phyloP scores from a whole-genome alignment of 2,329 filamentous ascomycete species.

The Bipolaris victoriae region DNA sequence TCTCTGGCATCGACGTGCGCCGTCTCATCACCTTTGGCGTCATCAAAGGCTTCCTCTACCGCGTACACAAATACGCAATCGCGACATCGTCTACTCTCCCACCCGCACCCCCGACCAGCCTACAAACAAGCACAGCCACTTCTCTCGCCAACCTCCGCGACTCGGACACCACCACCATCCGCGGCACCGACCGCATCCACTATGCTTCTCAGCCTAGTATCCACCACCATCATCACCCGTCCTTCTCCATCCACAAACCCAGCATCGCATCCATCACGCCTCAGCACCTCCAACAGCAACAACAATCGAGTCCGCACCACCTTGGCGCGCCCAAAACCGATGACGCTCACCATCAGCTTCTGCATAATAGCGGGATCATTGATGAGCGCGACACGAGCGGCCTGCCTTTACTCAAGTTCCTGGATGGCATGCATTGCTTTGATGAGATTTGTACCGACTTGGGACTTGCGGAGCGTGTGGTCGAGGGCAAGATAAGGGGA shows the following conservation, averaged over 20 bases:
- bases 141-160: constrained; percentile 25
- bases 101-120: constrained; percentile 35
- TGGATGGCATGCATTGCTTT: constrained; percentile 77
- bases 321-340: constrained; percentile 15
- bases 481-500: constrained; percentile 69
- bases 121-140: constrained; percentile 29
- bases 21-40: constrained; percentile 94
- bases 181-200: constrained; percentile 20
- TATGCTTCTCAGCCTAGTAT: constrained; percentile 9
- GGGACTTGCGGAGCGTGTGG: constrained; percentile 71
- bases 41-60: constrained; percentile 92
- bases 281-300: constrained; percentile 14
- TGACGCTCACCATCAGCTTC: constrained; percentile 16
- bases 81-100: constrained; percentile 45
- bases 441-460: constrained; percentile 83
- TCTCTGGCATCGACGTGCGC: constrained; percentile 82
- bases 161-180: constrained; percentile 27
- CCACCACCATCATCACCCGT: constrained; percentile 21
- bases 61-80: constrained; percentile 89
- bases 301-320: constrained; percentile 4
- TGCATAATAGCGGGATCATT: constrained; percentile 13
- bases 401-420: constrained; percentile 66
- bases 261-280: constrained; percentile 24
- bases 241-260: constrained; percentile 28
- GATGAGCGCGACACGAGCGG: constrained; percentile 28